Evolutionary conservation across 352 stramenopile species (phyloP).

Genomic region (Globisporangium perplexum): DNA sequence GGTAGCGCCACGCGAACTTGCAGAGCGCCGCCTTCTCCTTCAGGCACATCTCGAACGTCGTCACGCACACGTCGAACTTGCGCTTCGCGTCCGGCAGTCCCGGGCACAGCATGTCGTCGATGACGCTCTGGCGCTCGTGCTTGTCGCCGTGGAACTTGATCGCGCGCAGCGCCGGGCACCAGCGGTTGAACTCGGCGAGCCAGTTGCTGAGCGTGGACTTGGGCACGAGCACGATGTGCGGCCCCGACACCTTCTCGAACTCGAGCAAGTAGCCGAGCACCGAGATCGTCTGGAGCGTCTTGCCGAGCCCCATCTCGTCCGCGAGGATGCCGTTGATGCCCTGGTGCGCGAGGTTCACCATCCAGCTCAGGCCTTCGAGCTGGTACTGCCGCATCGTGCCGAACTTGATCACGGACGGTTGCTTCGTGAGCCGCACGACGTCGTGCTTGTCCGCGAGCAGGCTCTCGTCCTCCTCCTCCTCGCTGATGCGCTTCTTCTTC

Average conservation of each 20-base stretch:
- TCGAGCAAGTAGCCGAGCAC: constrained; percentile 82
- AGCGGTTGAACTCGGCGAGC: constrained; percentile 91
- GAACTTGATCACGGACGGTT: constrained; percentile 90
- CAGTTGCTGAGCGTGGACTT: constrained; percentile 94
- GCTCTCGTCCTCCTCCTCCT: constrained; percentile 78
- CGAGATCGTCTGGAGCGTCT: constrained; percentile 94
- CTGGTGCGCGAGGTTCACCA: constrained; percentile 98
- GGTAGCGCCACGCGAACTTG: constrained; percentile 88
- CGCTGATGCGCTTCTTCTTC: constrained; percentile 87
- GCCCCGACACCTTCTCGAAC: constrained; percentile 81
- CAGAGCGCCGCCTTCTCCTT: constrained; percentile 87
- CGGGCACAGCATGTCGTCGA: constrained; percentile 87
- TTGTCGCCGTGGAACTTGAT: constrained; percentile 94
- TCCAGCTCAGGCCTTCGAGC: constrained; percentile 97
- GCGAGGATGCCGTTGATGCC: constrained; percentile 98
- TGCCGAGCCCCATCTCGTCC: constrained; percentile 98
- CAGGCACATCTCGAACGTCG: constrained; percentile 96
- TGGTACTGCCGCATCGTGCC: constrained; percentile 98
- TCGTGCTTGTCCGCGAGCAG: constrained; percentile 75
- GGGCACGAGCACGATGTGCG: constrained; percentile 93
- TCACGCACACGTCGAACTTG: constrained; percentile 96
- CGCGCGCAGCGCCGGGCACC: constrained; percentile 87
- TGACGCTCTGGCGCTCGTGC: constrained; percentile 77
- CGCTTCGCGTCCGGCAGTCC: constrained; percentile 86
- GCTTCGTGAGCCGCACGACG: constrained; percentile 89